A percentile compares a stretch with the other conserved stretches of the same genome.
phyloP scores from a whole-genome alignment of 116 monocot species.

The Dioscorea cayenensis region DNA sequence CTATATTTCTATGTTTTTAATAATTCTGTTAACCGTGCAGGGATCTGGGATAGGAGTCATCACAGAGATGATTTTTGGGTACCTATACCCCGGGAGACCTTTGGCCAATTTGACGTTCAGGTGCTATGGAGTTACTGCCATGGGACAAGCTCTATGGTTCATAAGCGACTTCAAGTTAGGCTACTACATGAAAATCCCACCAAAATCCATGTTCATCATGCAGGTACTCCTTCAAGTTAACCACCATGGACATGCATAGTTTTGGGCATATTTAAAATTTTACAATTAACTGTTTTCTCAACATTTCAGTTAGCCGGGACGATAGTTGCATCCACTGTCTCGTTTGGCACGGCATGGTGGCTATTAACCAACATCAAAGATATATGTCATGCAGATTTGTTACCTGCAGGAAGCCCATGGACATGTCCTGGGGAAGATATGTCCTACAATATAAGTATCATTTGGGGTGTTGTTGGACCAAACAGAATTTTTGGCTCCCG shows the following conservation, averaged over 20 bases:
- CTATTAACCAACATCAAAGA: constrained; percentile 24
- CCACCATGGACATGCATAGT: neutral
- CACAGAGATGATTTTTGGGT: constrained; percentile 18
- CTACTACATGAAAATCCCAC: constrained; percentile 19
- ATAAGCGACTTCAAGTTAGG: constrained; percentile 18
- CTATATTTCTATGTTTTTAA: too few relatives aligned
- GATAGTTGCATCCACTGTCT: constrained; percentile 28
- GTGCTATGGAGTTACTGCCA: constrained; percentile 17
- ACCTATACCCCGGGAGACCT: constrained; percentile 11
- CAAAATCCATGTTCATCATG: constrained; percentile 7
- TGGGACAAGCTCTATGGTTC: constrained; percentile 15
- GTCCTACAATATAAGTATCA: neutral
- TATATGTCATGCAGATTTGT: constrained; percentile 33
- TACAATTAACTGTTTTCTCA: neutral
- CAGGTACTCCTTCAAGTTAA: neutral
- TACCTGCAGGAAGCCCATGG: constrained; percentile 43
- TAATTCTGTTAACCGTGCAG: neutral
- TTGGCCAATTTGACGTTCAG: constrained; percentile 21
- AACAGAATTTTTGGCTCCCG: neutral
- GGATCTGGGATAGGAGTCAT: constrained; percentile 16
- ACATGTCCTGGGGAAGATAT: constrained; percentile 31
- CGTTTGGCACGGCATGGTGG: constrained; percentile 45
- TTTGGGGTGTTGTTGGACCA: neutral
- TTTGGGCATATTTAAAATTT: too few relatives aligned
- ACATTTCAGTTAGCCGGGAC: constrained; percentile 41